Evolutionary conservation across 2,329 filamentous ascomycete genomes (phyloP), one percentile per base, ranked within the genome.

Genomic region (Trichoderma koningii): DNA sequence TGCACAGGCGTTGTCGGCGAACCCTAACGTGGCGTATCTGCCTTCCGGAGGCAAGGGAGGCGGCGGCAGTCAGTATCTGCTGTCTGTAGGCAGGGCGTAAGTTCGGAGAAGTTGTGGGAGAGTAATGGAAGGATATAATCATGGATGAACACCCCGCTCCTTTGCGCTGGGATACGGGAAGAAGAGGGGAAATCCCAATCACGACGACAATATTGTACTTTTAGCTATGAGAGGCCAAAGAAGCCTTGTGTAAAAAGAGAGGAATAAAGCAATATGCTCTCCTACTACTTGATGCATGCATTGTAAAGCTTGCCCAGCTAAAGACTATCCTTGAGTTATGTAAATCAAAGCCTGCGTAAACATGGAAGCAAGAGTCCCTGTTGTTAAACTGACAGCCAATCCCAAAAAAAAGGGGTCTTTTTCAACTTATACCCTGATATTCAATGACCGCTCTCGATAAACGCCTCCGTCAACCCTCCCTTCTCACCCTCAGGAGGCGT

Each of bases 21-120:
- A 99, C 81, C 93, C 95, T 67, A 98, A 99, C 73, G 93, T 99
- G 62, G 93, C 93, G 55, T 99, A 99, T 78, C 80, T 99, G 69
- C 95, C 3, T 87, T 91, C 71, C 60, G 84, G 85, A 63, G 84
- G 85, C 70, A 88, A 90, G 78, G 84, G 85, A 66, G 83, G 85
- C n/a, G 50, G 30, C 17, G 83, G 85, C 21, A 76, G 76, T n/a
- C 78, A 80, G 69, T 83, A 83, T 70, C 75, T 87, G 72, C 73
- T 87, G 69, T 85, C 81, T 41, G 83, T 86, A 2, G 78, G 78
- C 68, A 76, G 77, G 70, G 76, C 76, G 65, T 80, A 72, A 73
- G 50, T 50, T 1, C 3, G 34, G 10, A 12, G 30, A 38, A 57
- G 64, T 66, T 68, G 56, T 64, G 55, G 17, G 55, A 41, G 67